Evolutionary conservation across 169 alveolate genomes (phyloP), one percentile per base, ranked within the genome.

Genomic region (Babesia ovis): DNA sequence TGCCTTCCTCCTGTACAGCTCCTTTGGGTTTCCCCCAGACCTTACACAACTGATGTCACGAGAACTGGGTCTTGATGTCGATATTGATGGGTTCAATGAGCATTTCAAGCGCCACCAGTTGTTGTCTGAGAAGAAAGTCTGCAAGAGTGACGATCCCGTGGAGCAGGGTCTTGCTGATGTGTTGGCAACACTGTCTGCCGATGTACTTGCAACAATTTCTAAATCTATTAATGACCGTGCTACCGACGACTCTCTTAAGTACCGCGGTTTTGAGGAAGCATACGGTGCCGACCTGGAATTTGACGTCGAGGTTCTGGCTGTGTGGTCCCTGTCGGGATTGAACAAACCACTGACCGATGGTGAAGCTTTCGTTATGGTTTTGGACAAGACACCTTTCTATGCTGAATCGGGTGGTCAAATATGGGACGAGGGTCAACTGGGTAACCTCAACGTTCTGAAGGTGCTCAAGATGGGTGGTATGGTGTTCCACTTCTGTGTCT

Each of bases 21-120:
- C 97, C 3, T 95, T 85, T 64, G 98, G 98, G 20, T 95, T 95
- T 56, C 98, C 98, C 0, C 85, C 91, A 70, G 98, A 95, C 69
- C 91, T 95, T 25, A 93, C 97, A 25, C 93, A 93, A 83, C 71
- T 95, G 27, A 95, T 95, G 98, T 95, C 97, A 27, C 92, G 85
- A 56, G 98, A 95, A 69, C 83, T 77, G 64, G 81, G 75, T n/a
- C 39, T 89, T 14, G 89, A 76, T 34, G 90, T 94, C 27, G 93
- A 93, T 59, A 82, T 67, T 11, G 87, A 75, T 35, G 98, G 95
- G 43, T 94, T 92, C 84, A 85, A 93, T 43, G 74, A 58, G 41
- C 83, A 86, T 53, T 85, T 90, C 80, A 89, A 85, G 66, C 81
- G 81, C 29, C 95, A 91, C 71, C 94, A 91, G 41, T 58, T 83